Evolutionary conservation across 371 early-diverging fungal species (phyloP).

Genomic region (Syncephalastrum racemosum): DNA sequence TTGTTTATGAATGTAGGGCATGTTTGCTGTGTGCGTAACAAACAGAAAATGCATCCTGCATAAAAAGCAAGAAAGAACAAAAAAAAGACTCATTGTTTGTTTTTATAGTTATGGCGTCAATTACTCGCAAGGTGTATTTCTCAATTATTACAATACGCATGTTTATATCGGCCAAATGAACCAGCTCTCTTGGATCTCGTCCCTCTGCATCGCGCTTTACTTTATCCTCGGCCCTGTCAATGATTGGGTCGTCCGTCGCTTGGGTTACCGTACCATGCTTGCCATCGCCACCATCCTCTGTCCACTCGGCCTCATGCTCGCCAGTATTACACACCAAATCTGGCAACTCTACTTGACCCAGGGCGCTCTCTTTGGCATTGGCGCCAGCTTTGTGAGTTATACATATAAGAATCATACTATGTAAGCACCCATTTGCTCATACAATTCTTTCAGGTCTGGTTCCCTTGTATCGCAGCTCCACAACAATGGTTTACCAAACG

Average conservation of each 20-base stretch:
- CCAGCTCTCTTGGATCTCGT: slow-evolving; percentile 36
- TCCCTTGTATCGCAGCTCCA: slow-evolving; percentile 65
- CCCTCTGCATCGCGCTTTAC: slow-evolving; percentile 29
- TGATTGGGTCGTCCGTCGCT: slow-evolving; percentile 43
- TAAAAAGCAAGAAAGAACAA: no score
- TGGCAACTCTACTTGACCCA: slow-evolving; percentile 69
- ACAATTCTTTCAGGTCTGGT: slow-evolving; percentile 60
- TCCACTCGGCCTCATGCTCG: slow-evolving; percentile 58
- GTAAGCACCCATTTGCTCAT: background rate
- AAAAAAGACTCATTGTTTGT: background rate
- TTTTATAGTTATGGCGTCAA: slow-evolving; percentile 34
- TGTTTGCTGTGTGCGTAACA: slow-evolving; percentile 28
- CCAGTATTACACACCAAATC: slow-evolving; percentile 50
- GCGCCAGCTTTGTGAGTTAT: slow-evolving; percentile 44
- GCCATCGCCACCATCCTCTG: slow-evolving; percentile 46
- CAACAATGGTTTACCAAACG: slow-evolving; percentile 68
- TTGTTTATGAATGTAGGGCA: slow-evolving; percentile 15
- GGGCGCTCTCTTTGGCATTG: slow-evolving; percentile 58
- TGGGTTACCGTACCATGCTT: slow-evolving; percentile 54
- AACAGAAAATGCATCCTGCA: background rate
- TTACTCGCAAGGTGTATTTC: slow-evolving; percentile 33
- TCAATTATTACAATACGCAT: slow-evolving; percentile 25
- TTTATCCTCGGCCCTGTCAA: slow-evolving; percentile 39
- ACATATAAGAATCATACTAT: no score
- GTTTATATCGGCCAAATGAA: slow-evolving; percentile 29